Conservation (phyloP, 2,329 filamentous ascomycete species). For the Rhinocladiella similis region DNA sequence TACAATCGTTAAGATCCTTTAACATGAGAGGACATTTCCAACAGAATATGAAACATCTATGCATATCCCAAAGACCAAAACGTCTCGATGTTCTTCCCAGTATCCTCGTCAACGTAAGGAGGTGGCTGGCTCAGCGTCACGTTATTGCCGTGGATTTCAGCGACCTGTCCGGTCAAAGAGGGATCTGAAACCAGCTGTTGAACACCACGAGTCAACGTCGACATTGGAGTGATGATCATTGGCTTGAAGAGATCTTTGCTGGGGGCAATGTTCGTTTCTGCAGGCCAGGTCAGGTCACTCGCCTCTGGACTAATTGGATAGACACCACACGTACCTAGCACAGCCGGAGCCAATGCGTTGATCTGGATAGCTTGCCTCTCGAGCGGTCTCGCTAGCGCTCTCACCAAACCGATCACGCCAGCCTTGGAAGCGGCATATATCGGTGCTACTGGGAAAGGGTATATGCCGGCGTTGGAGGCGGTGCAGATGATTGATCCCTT, state of each 20-base stretch:
- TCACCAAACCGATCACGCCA: slow-evolving; percentile 52
- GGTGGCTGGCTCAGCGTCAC: slow-evolving; percentile 49
- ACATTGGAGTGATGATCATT: slow-evolving; percentile 55
- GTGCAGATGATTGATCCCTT: slow-evolving; percentile 54
- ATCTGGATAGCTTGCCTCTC: slow-evolving; percentile 48
- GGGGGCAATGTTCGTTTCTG: slow-evolving; percentile 51
- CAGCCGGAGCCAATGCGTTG: slow-evolving; percentile 53
- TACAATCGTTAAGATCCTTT: slow-evolving; percentile 7
- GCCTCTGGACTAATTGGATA: neutral
- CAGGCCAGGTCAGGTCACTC: neutral
- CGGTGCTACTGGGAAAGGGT: slow-evolving; percentile 53
- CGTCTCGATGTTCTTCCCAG: slow-evolving; percentile 47
- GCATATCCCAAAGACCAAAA: slow-evolving; percentile 53
- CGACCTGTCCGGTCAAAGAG: slow-evolving; percentile 46
- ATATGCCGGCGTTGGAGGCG: slow-evolving; percentile 55
- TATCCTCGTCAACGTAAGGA: slow-evolving; percentile 52
- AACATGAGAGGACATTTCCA: neutral
- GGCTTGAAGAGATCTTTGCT: slow-evolving; percentile 45
- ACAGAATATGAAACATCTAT: slow-evolving; percentile 25
- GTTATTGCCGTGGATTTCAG: slow-evolving; percentile 53
- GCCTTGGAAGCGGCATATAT: slow-evolving; percentile 52
- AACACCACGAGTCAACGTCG: slow-evolving; percentile 48
- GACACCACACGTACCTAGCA: slow-evolving; percentile 43
- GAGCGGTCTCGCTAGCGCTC: slow-evolving; percentile 46
- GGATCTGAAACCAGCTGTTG: slow-evolving; percentile 44